Evolutionary conservation across 192 early-diverging fungal species (phyloP).

Genomic region (Lobosporangium transversale): DNA sequence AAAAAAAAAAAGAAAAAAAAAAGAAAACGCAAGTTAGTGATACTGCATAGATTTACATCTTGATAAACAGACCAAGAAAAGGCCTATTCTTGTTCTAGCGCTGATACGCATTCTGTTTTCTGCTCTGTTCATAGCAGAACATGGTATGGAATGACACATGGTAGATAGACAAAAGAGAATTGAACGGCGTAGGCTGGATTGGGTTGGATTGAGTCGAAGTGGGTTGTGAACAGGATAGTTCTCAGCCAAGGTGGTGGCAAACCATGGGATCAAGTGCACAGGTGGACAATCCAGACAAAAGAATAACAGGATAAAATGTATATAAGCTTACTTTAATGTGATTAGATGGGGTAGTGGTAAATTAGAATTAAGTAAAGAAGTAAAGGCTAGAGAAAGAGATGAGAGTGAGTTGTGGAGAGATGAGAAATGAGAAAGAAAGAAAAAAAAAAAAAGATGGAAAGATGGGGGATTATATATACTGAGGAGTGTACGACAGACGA

Average conservation of each 20-base stretch:
- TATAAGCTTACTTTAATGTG: conserved; percentile 17
- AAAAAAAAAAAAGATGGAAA: neutral
- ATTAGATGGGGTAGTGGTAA: conserved; percentile 9
- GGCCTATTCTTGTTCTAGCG: neutral
- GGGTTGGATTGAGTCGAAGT: no score
- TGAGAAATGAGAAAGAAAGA: neutral
- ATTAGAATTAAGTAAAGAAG: neutral
- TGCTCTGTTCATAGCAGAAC: neutral
- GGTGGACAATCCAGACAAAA: neutral
- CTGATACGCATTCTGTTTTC: neutral
- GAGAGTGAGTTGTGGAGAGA: neutral
- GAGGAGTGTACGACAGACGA: no score
- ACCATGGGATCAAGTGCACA: neutral
- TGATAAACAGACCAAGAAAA: neutral
- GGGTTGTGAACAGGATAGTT: no score
- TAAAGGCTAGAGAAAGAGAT: neutral
- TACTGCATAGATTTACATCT: no score
- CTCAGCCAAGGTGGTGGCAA: no score
- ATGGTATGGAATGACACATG: neutral
- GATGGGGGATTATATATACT: no score
- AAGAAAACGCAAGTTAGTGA: neutral
- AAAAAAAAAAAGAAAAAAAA: neutral
- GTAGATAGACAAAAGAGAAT: no score
- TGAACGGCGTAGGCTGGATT: no score
- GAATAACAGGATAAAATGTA: neutral